phyloP scores from a whole-genome alignment of 1,284 basidiomycete genomes.

The Sporisorium exsertum region DNA sequence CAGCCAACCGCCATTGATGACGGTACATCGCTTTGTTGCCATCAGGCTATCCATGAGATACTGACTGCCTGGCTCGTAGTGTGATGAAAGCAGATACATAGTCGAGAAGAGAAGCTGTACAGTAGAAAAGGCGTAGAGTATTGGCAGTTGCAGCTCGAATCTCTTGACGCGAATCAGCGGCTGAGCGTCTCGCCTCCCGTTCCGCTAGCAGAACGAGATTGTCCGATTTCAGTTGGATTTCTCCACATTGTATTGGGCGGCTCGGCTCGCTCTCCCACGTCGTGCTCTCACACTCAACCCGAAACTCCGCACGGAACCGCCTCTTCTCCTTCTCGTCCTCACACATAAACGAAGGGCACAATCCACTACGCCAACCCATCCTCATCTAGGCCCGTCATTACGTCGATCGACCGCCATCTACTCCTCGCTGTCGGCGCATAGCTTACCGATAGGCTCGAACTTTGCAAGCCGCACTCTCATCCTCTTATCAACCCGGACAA shows the following conservation, averaged over 20 bases:
- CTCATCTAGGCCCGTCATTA: not conserved
- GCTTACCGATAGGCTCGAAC: not conserved
- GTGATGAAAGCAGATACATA: not conserved
- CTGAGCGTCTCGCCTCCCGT: constrained; percentile 6
- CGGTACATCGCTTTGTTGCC: not conserved
- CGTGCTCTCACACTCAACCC: not conserved
- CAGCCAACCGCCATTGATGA: not conserved
- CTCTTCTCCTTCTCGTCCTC: not conserved
- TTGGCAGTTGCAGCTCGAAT: not conserved
- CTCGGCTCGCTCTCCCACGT: not conserved
- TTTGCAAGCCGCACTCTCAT: not conserved
- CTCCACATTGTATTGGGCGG: constrained; percentile 11
- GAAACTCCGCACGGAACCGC: constrained; percentile 4
- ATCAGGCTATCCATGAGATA: not conserved
- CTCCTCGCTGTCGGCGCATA: not conserved
- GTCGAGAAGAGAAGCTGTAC: not conserved
- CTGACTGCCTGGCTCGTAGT: too few species aligned
- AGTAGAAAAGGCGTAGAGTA: not conserved
- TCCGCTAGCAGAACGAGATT: not conserved
- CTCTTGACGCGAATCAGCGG: constrained; percentile 15
- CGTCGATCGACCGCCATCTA: not conserved
- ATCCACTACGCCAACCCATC: not conserved
- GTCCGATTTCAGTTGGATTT: not conserved
- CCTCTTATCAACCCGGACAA: not conserved
- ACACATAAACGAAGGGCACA: not conserved